Conservation (phyloP, 2,329 filamentous ascomycete species). For the Monosporascus ibericus region DNA sequence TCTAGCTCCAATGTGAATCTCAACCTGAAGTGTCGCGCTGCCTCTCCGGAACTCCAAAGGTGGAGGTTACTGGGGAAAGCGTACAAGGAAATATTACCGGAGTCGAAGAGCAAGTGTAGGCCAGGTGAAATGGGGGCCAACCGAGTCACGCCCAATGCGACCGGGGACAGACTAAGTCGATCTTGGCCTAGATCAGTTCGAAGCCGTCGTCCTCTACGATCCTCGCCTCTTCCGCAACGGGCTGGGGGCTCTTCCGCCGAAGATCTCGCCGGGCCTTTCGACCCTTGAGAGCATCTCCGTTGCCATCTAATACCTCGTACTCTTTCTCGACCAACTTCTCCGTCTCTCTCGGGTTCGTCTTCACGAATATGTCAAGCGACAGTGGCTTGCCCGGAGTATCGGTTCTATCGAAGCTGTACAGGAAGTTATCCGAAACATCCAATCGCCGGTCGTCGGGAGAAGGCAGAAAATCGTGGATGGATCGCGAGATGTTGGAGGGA, state of each 20-base stretch:
- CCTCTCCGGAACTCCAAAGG: neutral
- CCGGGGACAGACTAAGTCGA: neutral
- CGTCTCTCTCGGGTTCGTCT: constrained; percentile 31
- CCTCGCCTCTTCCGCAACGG: constrained; percentile 17
- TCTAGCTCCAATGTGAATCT: neutral
- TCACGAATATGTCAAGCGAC: constrained; percentile 33
- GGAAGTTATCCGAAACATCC: constrained; percentile 28
- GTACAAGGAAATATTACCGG: neutral
- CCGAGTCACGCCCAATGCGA: neutral
- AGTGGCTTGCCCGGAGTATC: constrained; percentile 33
- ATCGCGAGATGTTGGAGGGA: constrained; percentile 25
- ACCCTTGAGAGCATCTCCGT: constrained; percentile 38
- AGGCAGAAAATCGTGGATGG: constrained; percentile 28
- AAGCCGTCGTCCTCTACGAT: constrained; percentile 35
- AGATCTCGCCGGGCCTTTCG: constrained; percentile 36
- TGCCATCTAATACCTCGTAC: constrained; percentile 40
- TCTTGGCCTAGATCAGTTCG: constrained; percentile 28
- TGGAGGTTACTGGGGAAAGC: neutral
- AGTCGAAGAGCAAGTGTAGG: neutral
- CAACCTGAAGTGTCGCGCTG: neutral
- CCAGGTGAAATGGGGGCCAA: neutral
- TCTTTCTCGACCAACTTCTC: constrained; percentile 41
- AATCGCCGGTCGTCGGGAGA: constrained; percentile 15
- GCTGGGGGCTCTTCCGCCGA: constrained; percentile 23
- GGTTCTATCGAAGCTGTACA: constrained; percentile 38